Evolutionary conservation across 179 eudicot species (phyloP).

Genomic region (Silene vulgaris): DNA sequence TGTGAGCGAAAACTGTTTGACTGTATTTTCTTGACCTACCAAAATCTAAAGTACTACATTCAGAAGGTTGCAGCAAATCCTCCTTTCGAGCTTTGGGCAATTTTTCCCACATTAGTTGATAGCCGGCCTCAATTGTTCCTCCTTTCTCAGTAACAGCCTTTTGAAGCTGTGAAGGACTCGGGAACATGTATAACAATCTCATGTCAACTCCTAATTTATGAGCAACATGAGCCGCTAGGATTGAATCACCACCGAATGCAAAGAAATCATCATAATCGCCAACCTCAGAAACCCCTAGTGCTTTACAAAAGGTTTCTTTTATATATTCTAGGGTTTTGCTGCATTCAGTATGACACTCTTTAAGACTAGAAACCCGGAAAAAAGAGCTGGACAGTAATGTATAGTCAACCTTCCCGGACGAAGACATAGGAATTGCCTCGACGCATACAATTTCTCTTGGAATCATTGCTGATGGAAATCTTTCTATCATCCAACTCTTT

Average conservation of each 20-base stretch:
- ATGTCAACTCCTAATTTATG: slow-evolving; percentile 70
- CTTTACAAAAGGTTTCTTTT: slow-evolving; percentile 66
- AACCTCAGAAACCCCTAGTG: slow-evolving; percentile 53
- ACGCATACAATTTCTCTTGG: slow-evolving; percentile 48
- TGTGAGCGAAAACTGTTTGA: slow-evolving; percentile 20
- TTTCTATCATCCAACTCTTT: slow-evolving; percentile 55
- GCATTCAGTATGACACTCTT: slow-evolving; percentile 27
- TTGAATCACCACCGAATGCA: slow-evolving; percentile 75
- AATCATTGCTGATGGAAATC: slow-evolving; percentile 65
- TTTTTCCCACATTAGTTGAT: slow-evolving; percentile 29
- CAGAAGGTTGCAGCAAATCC: slow-evolving; percentile 23
- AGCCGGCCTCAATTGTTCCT: slow-evolving; percentile 22
- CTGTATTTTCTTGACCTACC: slow-evolving; percentile 26
- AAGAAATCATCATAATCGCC: slow-evolving; percentile 65
- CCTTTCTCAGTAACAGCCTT: slow-evolving; percentile 46
- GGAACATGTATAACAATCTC: slow-evolving; percentile 64
- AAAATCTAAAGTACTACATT: slow-evolving; percentile 19
- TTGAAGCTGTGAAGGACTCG: slow-evolving; percentile 63
- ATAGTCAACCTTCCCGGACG: slow-evolving; percentile 79
- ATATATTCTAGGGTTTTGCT: slow-evolving; percentile 42
- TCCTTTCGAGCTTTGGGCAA: slow-evolving; percentile 26
- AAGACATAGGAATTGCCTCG: slow-evolving; percentile 57
- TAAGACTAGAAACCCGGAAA: slow-evolving; percentile 18
- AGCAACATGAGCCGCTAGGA: slow-evolving; percentile 74
- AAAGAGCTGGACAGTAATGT: slow-evolving; percentile 33